A percentile compares a stretch with the other conserved stretches of the same genome.
These are phyloP conservation scores for Eimeria brunetti DNA, from an alignment of 169 alveolate species.

Conservation along the genomic window DNA sequence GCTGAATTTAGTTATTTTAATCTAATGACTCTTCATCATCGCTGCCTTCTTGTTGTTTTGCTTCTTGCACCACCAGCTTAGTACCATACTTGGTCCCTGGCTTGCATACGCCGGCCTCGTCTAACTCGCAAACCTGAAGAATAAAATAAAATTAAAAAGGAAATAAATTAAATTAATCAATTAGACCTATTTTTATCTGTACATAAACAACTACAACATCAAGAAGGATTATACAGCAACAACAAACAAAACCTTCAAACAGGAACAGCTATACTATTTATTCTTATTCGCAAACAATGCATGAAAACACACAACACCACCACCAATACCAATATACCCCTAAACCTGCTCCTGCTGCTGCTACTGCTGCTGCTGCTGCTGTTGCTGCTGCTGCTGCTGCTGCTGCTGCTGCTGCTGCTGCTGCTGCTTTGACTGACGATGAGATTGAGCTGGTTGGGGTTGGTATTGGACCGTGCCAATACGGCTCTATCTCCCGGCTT, in stretches of 20 bases:
- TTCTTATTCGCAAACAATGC: no score
- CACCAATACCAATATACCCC: background rate
- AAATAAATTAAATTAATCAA: background rate
- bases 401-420: no score
- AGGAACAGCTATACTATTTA: no score
- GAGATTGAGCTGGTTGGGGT: slow-evolving; percentile 45
- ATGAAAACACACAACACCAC: no score
- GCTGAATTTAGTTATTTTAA: background rate
- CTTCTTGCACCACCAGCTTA: slow-evolving; percentile 45
- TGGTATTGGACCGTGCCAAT: slow-evolving; percentile 27
- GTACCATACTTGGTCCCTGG: slow-evolving; percentile 35
- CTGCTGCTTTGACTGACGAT: no score
- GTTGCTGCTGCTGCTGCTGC: no score
- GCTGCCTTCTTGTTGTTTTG: slow-evolving; percentile 1
- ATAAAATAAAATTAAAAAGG: background rate
- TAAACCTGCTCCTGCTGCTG: background rate
- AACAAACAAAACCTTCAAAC: no score
- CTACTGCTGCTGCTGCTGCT: background rate
- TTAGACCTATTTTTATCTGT: background rate
- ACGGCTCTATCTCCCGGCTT: slow-evolving; percentile 33
- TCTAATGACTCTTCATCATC: slow-evolving; percentile 25
- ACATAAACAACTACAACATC: background rate
- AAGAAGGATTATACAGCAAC: no score
- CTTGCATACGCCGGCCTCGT: slow-evolving; percentile 24
- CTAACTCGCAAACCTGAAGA: slow-evolving; percentile 36